These are phyloP conservation scores for Aspergillus wentii DNA, from an alignment of 495 filamentous ascomycete species.

Conservation along the genomic window DNA sequence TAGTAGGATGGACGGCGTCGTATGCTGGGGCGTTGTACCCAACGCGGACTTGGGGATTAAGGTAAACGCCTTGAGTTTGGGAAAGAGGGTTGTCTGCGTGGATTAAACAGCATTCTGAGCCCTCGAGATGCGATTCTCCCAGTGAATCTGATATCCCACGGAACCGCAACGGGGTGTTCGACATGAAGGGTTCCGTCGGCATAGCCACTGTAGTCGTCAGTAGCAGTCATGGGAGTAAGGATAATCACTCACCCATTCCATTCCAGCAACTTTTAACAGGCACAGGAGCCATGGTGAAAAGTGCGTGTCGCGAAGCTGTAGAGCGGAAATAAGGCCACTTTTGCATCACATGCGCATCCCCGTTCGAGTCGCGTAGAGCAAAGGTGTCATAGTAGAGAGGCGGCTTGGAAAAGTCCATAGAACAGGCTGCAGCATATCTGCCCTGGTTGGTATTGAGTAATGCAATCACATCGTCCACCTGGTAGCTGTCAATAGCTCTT, in stretches of 20 bases:
- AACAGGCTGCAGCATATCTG: constrained; percentile 75
- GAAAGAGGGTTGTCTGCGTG: constrained; percentile 66
- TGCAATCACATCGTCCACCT: constrained; percentile 58
- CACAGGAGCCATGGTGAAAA: constrained; percentile 51
- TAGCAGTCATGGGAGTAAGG: too few relatives aligned
- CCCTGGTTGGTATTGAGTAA: constrained; percentile 71
- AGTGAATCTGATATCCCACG: constrained; percentile 68
- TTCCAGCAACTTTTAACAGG: constrained; percentile 82
- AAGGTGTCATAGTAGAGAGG: constrained; percentile 80
- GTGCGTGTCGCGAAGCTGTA: constrained; percentile 50
- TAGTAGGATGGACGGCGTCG: constrained; percentile 38
- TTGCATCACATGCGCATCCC: constrained; percentile 55
- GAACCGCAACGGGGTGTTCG: constrained; percentile 48
- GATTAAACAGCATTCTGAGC: constrained; percentile 78
- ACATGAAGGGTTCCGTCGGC: constrained; percentile 54
- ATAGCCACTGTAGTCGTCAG: constrained; percentile 40
- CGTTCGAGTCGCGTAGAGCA: constrained; percentile 67
- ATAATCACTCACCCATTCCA: constrained; percentile 52
- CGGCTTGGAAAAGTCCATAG: constrained; percentile 68
- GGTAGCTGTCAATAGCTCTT: too few relatives aligned
- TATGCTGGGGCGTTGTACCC: constrained; percentile 61
- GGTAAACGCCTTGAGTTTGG: constrained; percentile 55
- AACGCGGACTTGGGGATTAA: constrained; percentile 77
- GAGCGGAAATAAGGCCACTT: constrained; percentile 79
- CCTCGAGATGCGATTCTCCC: constrained; percentile 65